Conservation (phyloP, 495 filamentous ascomycete species). For the Xylaria telfairii region DNA sequence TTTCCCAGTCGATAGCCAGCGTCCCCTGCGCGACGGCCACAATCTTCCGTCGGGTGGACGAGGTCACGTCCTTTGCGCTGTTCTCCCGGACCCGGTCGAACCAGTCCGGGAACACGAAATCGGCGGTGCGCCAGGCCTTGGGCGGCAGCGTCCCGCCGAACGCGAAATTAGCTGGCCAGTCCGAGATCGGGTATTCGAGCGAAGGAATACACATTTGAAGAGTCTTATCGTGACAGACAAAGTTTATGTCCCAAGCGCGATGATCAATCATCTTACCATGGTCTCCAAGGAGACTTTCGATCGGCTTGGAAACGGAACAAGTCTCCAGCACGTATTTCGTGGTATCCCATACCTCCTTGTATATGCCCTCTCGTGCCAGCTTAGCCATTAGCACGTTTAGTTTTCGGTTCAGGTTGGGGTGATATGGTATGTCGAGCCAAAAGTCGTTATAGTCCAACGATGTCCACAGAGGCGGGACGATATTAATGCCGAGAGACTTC, state of each 20-base stretch:
- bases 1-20: constrained; percentile 33
- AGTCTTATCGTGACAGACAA: constrained; percentile 33
- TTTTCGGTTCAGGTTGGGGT: constrained; percentile 14
- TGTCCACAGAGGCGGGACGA: constrained; percentile 34
- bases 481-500: constrained; percentile 31
- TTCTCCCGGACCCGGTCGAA: constrained; percentile 2
- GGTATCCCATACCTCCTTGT: constrained; percentile 9
- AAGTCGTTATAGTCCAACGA: constrained; percentile 33
- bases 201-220: constrained; percentile 45
- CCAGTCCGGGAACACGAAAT: constrained; percentile 28
- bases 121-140: constrained; percentile 40
- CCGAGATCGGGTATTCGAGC: constrained; percentile 40
- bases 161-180: constrained; percentile 34
- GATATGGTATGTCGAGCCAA: constrained; percentile 31
- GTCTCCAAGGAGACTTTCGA: constrained; percentile 1
- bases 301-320: constrained; percentile 11
- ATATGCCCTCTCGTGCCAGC: constrained; percentile 12
- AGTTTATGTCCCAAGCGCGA: constrained; percentile 2
- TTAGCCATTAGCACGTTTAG: constrained; percentile 26
- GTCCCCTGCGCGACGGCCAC: constrained; percentile 44
- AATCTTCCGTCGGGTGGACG: constrained; percentile 29
- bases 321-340: constrained; percentile 9
- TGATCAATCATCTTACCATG: constrained; percentile 12
- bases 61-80: constrained; percentile 16
- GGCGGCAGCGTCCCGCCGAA: constrained; percentile 44